Conservation (phyloP, 371 early-diverging fungal genomes). For the Mortierella sp. region DNA sequence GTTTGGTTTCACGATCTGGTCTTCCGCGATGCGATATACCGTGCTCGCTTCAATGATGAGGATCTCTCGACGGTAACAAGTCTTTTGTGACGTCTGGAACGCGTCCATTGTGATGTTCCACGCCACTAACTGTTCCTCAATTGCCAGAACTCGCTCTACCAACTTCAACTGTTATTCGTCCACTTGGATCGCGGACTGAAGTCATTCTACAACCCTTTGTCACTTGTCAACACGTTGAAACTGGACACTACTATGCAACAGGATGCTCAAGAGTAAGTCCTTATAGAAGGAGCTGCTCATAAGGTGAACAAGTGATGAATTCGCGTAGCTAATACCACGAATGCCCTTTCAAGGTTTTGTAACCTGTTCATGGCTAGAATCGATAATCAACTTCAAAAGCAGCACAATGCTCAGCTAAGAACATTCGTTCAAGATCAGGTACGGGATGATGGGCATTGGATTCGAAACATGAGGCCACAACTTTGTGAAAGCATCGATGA, state of each 20-base stretch:
- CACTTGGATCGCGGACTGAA: conserved; percentile 39
- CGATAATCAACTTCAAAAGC: conserved; percentile 38
- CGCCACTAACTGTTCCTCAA: background rate
- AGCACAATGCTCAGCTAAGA: conserved; percentile 13
- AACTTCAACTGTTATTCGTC: conserved; percentile 53
- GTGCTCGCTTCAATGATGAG: conserved; percentile 13
- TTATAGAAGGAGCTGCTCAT: background rate
- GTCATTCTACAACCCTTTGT: conserved; percentile 45
- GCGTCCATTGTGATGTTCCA: background rate
- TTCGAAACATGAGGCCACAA: too few species aligned
- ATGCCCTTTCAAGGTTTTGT: conserved; percentile 31
- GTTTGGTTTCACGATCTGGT: conserved; percentile 58
- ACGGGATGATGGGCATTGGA: background rate
- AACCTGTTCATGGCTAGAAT: conserved; percentile 51
- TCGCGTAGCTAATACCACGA: background rate
- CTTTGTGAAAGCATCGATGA: too few species aligned
- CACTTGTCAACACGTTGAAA: conserved; percentile 53
- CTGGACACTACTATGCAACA: conserved; percentile 57
- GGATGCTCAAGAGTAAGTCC: conserved; percentile 62
- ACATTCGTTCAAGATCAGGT: conserved; percentile 39
- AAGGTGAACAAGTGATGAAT: background rate
- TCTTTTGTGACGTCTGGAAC: too few species aligned
- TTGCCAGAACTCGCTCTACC: conserved; percentile 50
- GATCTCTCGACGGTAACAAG: conserved; percentile 32
- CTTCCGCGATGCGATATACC: conserved; percentile 51